Evolutionary conservation across 1,139 yeast genomes (phyloP), one percentile per base, ranked within the genome.

Genomic region (Torulaspora globosa): DNA sequence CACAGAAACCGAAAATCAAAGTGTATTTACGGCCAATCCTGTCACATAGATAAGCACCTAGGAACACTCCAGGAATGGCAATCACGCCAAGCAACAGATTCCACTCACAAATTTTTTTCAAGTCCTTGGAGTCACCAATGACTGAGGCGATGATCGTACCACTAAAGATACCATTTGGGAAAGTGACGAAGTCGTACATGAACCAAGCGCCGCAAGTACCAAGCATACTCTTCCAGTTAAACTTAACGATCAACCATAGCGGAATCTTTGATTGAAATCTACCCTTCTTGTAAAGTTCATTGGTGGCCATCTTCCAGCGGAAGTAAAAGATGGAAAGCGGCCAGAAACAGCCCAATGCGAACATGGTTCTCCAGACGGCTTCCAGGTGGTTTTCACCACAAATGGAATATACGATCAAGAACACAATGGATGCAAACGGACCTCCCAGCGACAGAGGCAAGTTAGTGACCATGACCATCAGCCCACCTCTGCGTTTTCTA

Each of bases 401-500:
- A 42, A 82, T 82, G 47, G 72, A 70, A 66, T 78, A 73, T 12
- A 84, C 89, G 57, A 84, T 82, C 53, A 84, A 69, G 61, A 84
- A 84, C 35, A 83, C 72, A 47, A 74, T 71, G 45, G 81, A 64
- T n/a, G 88, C 85, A 63, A 84, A 80, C 14, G 92, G 92, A 7
- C 88, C 88, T 48, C 94, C 92, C 41, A 84, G 72, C 3, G 86
- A 72, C 38, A 84, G 68, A 3, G 92, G 92, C 40, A 84, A 69
- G 62, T 84, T 84, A 7, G 92, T 84, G 16, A 80, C 83, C 62
- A 84, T 56, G 37, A 78, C 74, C 57, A 84, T 82, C 3, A 76
- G 73, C 28, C 80, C 75, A 41, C 90, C 89, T 62, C 90, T 73
- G 57, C 74, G 73, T 57, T 72, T 78, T 39, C 75, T 72, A 1